Evolutionary conservation across 805 yeast genomes (phyloP).

Genomic region (Zygosaccharomyces lentus): DNA sequence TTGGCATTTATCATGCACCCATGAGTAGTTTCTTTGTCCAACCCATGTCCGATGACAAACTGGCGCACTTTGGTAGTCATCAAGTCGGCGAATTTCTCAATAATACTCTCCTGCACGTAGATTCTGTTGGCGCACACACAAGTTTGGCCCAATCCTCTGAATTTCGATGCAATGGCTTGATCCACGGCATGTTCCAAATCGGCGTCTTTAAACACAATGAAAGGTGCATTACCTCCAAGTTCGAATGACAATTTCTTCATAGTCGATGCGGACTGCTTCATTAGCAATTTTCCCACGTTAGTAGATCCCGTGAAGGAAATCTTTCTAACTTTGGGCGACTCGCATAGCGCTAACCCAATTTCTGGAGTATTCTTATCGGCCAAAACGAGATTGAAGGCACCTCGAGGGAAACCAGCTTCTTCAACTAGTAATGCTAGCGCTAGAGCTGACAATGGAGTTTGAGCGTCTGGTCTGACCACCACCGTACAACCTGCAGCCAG

Average conservation of each 20-base stretch:
- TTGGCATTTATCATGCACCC: conserved; percentile 52
- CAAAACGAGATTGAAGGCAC: conserved; percentile 50
- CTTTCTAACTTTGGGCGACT: conserved; percentile 47
- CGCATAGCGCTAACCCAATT: conserved; percentile 49
- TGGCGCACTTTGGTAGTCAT: conserved; percentile 43
- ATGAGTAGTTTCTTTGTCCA: conserved; percentile 48
- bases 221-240: conserved; percentile 66
- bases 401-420: conserved; percentile 58
- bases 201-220: conserved; percentile 58
- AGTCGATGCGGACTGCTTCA: conserved; percentile 53
- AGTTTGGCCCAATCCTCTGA: conserved; percentile 61
- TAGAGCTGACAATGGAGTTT: conserved; percentile 57
- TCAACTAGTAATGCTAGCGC: conserved; percentile 53
- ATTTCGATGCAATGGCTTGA: conserved; percentile 50
- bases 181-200: conserved; percentile 53
- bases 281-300: conserved; percentile 53
- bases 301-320: conserved; percentile 65
- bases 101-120: conserved; percentile 49
- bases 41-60: conserved; percentile 55
- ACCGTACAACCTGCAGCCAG: conserved; percentile 63
- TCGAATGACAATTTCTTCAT: conserved; percentile 60
- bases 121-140: conserved; percentile 62
- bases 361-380: conserved; percentile 49
- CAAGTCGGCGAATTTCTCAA: conserved; percentile 45
- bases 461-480: conserved; percentile 57